Percentiles rank a stretch among this genome's conserved stretches.
phyloP scores from a whole-genome alignment of 2,329 filamentous ascomycete species.

The Fusarium verrucosum region DNA sequence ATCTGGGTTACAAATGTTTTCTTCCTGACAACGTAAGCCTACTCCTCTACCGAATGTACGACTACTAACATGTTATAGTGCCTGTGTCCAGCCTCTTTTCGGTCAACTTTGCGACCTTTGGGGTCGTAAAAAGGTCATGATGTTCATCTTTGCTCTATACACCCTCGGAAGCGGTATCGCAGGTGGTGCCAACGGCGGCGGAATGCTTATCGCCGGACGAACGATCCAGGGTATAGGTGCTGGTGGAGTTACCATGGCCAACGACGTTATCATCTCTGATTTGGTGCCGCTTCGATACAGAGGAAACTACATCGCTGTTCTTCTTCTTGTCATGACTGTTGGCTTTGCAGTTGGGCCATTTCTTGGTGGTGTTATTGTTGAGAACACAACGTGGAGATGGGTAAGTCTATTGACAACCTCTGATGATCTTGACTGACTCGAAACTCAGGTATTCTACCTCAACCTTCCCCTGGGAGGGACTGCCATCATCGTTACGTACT shows the following conservation, averaged over 20 bases:
- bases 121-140: conserved; percentile 56
- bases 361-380: conserved; percentile 44
- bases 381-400: conserved; percentile 54
- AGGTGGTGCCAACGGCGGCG: conserved; percentile 52
- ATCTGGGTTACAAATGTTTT: conserved; percentile 46
- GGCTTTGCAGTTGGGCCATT: conserved; percentile 50
- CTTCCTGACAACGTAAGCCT: conserved; percentile 37
- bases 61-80: conserved; percentile 12
- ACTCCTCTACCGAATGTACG: fast-evolving
- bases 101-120: conserved; percentile 63
- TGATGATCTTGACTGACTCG: not conserved
- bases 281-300: conserved; percentile 60
- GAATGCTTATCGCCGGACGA: conserved; percentile 55
- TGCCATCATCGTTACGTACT: conserved; percentile 44
- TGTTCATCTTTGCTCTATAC: conserved; percentile 57
- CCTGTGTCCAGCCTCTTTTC: conserved; percentile 57
- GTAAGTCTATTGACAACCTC: not conserved
- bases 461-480: conserved; percentile 53
- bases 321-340: conserved; percentile 48
- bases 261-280: conserved; percentile 53
- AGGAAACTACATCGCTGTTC: conserved; percentile 52
- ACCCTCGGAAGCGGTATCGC: conserved; percentile 60
- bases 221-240: conserved; percentile 55
- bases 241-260: conserved; percentile 46
- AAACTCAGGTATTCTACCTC: conserved; percentile 53